Evolutionary conservation across 2,329 filamentous ascomycete genomes (phyloP).

Genomic region (Verruconis gallopava): DNA sequence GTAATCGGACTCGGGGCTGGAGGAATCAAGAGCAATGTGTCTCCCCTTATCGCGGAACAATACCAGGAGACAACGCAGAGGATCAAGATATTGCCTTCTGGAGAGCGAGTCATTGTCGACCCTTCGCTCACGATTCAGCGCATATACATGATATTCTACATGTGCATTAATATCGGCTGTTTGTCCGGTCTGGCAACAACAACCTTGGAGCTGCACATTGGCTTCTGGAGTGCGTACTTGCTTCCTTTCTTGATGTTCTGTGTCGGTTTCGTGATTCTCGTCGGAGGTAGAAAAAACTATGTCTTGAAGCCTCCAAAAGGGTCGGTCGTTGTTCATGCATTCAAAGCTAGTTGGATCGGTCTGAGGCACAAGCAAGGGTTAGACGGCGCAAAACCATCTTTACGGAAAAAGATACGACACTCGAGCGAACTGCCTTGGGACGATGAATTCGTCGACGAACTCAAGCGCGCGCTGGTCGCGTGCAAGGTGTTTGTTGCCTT

Average conservation of each 20-base stretch:
- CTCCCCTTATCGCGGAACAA: conserved; percentile 37
- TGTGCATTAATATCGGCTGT: conserved; percentile 59
- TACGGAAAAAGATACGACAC: conserved; percentile 38
- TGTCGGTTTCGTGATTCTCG: conserved; percentile 43
- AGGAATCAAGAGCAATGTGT: conserved; percentile 71
- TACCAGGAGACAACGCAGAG: conserved; percentile 29
- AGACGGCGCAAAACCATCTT: conserved; percentile 50
- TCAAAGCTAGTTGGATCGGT: conserved; percentile 46
- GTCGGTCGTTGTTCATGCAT: conserved; percentile 23
- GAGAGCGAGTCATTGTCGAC: conserved; percentile 26
- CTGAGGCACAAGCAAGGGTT: conserved; percentile 35
- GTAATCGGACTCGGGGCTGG: conserved; percentile 65
- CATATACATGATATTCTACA: conserved; percentile 47
- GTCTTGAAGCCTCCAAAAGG: conserved; percentile 13
- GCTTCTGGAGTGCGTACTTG: conserved; percentile 54
- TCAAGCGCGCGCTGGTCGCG: conserved; percentile 51
- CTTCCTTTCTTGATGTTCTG: conserved; percentile 51
- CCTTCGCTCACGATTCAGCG: conserved; percentile 27
- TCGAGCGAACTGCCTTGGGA: conserved; percentile 44
- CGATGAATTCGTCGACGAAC: conserved; percentile 58
- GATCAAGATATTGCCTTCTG: conserved; percentile 23
- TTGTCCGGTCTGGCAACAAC: conserved; percentile 53
- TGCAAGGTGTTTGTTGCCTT: conserved; percentile 54
- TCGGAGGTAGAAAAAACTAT: conserved; percentile 20
- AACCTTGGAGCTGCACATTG: conserved; percentile 53